Conservation (phyloP, 2,329 filamentous ascomycete species). For the Penicillium sclerotigenum region DNA sequence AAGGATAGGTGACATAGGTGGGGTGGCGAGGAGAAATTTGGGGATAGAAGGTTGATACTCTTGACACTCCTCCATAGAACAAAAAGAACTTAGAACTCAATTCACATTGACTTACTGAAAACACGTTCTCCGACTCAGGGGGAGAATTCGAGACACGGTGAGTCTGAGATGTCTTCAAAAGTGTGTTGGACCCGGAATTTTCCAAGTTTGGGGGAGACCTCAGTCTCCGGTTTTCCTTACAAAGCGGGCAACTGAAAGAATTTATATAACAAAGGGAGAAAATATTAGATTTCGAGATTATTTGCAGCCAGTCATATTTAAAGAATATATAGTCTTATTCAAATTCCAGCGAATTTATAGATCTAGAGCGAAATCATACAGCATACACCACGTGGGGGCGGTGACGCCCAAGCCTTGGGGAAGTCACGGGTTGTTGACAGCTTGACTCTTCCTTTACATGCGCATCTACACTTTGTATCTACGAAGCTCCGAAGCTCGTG, state of each 20-base stretch:
- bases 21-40: conserved; percentile 18
- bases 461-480: not conserved
- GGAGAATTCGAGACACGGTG: conserved; percentile 31
- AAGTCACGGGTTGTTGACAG: conserved; percentile 31
- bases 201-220: conserved; percentile 9
- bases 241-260: conserved; percentile 18
- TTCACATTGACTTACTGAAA: conserved; percentile 28
- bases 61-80: not conserved
- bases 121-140: conserved; percentile 26
- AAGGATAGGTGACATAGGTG: conserved; percentile 15
- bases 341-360: not conserved
- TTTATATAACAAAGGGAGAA: conserved; percentile 3
- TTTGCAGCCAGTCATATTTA: not conserved
- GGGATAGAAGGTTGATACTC: not conserved
- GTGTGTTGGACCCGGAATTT: conserved; percentile 25
- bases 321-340: not conserved
- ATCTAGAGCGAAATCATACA: not conserved
- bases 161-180: conserved; percentile 11
- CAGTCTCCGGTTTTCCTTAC: conserved; percentile 23
- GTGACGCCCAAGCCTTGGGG: conserved; percentile 28
- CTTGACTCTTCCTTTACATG: conserved; percentile 9
- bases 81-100: not conserved
- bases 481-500: not conserved
- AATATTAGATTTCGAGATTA: not conserved
- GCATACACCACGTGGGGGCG: conserved; percentile 19